Conservation (phyloP, 2,329 filamentous ascomycete genomes). For the Tolypocladium ovalisporum region DNA sequence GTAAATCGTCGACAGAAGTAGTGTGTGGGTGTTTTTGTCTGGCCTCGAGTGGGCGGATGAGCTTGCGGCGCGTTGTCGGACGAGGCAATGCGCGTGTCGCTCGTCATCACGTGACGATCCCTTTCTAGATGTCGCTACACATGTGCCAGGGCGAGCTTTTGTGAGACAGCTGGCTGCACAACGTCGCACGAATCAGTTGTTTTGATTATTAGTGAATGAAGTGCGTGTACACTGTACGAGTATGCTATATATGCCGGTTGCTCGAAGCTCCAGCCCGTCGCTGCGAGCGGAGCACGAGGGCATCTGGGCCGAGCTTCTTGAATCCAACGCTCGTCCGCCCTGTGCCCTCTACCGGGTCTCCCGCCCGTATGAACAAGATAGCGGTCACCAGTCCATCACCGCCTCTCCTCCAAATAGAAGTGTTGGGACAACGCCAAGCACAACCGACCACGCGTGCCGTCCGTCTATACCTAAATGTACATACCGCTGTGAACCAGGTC, state of each 20-base stretch:
- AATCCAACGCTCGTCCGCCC: background rate
- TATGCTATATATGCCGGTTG: background rate
- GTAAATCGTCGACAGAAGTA: conserved; percentile 8
- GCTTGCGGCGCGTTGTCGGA: background rate
- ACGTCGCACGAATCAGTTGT: background rate
- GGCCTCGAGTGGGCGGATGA: background rate
- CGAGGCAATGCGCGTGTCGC: background rate
- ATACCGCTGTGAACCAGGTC: conserved; percentile 10
- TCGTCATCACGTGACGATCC: background rate
- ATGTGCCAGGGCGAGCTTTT: background rate
- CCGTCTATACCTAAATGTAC: conserved; percentile 13
- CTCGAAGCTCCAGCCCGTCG: background rate
- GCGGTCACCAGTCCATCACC: background rate
- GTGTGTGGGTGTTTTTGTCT: conserved; percentile 24
- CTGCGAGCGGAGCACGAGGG: background rate
- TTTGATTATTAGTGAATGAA: background rate
- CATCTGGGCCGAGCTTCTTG: background rate
- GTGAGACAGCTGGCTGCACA: background rate
- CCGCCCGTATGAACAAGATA: background rate
- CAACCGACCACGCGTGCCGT: background rate
- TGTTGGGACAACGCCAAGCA: conserved; percentile 8
- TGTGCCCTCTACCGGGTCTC: background rate
- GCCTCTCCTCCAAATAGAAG: background rate
- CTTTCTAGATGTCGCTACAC: no score
- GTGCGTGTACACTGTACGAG: background rate